Conservation (phyloP, 441 rosid genomes). For the Erodium texanum region DNA sequence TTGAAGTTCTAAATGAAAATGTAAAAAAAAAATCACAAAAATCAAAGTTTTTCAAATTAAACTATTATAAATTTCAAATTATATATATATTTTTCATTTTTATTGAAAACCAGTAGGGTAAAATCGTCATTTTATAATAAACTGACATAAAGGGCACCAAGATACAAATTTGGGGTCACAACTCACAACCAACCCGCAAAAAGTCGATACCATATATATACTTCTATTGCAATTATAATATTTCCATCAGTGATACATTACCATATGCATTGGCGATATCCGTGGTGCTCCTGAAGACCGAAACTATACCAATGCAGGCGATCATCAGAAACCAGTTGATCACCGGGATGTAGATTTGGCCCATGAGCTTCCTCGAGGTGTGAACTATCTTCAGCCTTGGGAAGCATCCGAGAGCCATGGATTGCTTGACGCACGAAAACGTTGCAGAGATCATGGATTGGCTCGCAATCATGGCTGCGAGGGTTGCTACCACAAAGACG, state of each 20-base stretch:
- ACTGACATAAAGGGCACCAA: too few relatives aligned
- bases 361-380: slow-evolving; percentile 75
- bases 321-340: slow-evolving; percentile 89
- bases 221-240: too few relatives aligned
- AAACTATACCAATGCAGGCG: slow-evolving; percentile 78
- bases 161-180: too few relatives aligned
- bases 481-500: slow-evolving; percentile 62
- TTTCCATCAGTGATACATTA: slow-evolving; percentile 19
- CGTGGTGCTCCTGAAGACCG: slow-evolving; percentile 73
- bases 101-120: too few relatives aligned
- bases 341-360: slow-evolving; percentile 84
- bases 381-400: slow-evolving; percentile 90
- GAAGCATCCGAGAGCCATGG: slow-evolving; percentile 97
- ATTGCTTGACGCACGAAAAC: slow-evolving; percentile 86
- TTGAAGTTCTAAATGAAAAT: too few relatives aligned
- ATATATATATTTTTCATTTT: too few relatives aligned
- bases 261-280: slow-evolving; percentile 97
- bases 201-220: too few relatives aligned
- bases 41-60: too few relatives aligned
- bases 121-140: too few relatives aligned
- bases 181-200: too few relatives aligned
- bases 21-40: too few relatives aligned
- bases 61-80: too few relatives aligned
- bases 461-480: slow-evolving; percentile 97
- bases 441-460: slow-evolving; percentile 99